Evolutionary conservation across 176 grass and related monocot species (phyloP).

Genomic region (Raddia guianensis): DNA sequence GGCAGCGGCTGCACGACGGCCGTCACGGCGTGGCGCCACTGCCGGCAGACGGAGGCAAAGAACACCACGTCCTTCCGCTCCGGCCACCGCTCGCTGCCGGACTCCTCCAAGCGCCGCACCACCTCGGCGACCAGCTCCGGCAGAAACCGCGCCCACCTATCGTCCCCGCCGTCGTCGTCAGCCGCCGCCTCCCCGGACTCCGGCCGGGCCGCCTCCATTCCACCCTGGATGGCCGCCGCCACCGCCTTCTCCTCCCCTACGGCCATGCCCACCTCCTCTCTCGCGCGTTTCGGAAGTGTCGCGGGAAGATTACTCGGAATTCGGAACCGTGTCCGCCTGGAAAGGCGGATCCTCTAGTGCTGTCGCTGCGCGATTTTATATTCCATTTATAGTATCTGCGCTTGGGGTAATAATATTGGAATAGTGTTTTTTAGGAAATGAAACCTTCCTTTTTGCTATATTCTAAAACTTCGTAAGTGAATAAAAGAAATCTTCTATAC

Average conservation of each 20-base stretch:
- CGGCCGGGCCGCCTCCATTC: not conserved
- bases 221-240: too few relatives aligned
- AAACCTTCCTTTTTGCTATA: too few relatives aligned
- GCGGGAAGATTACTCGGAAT: not conserved
- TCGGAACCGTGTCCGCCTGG: not conserved
- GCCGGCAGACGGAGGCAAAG: conserved; percentile 74
- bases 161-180: conserved; percentile 40
- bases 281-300: not conserved
- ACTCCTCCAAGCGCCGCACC: conserved; percentile 68
- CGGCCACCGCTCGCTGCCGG: conserved; percentile 69
- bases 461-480: too few relatives aligned
- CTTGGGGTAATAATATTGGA: too few relatives aligned
- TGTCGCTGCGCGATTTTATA: not conserved
- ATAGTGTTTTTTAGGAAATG: too few relatives aligned
- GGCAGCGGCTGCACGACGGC: conserved; percentile 54
- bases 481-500: too few relatives aligned
- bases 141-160: conserved; percentile 69
- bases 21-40: conserved; percentile 58
- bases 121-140: conserved; percentile 78
- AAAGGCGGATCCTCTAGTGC: conserved; percentile 2
- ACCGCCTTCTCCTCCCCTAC: too few relatives aligned
- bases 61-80: conserved; percentile 67
- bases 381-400: too few relatives aligned
- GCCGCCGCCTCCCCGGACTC: conserved; percentile 19
- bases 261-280: too few relatives aligned